These are phyloP conservation scores for Apocynum venetum DNA, from an alignment of 257 asterid genomes.

Conservation along the genomic window DNA sequence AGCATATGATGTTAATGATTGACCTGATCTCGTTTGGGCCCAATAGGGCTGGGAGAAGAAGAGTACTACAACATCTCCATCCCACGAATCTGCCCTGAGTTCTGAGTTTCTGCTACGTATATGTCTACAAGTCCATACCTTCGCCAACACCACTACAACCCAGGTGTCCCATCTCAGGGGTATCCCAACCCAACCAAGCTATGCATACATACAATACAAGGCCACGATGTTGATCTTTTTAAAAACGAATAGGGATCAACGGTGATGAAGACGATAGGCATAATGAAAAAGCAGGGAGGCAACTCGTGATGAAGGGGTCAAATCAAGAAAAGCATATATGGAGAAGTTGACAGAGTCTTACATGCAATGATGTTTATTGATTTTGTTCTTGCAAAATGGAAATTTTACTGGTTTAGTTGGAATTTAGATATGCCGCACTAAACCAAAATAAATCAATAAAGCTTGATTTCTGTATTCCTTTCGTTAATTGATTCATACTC, in stretches of 20 bases:
- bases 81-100: neutral
- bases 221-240: neutral
- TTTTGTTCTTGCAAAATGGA: conserved; percentile 15
- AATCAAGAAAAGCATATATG: conserved; percentile 41
- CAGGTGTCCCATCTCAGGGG: neutral
- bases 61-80: too few species aligned
- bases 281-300: conserved; percentile 31
- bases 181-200: neutral
- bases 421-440: conserved; percentile 48
- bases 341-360: conserved; percentile 42
- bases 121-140: neutral
- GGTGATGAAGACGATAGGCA: neutral
- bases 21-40: too few species aligned
- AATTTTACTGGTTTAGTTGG: conserved; percentile 18
- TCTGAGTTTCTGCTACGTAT: neutral
- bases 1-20: too few species aligned
- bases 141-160: neutral
- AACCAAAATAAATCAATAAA: neutral
- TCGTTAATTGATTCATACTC: too few species aligned
- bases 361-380: conserved; percentile 30
- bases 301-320: conserved; percentile 67
- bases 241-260: neutral
- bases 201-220: too few species aligned
- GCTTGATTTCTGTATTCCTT: too few species aligned
- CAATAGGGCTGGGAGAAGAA: too few species aligned